Base-by-base conservation (phyloP, 2,329 filamentous ascomycete genomes). In the Apiospora phragmitis region DNA sequence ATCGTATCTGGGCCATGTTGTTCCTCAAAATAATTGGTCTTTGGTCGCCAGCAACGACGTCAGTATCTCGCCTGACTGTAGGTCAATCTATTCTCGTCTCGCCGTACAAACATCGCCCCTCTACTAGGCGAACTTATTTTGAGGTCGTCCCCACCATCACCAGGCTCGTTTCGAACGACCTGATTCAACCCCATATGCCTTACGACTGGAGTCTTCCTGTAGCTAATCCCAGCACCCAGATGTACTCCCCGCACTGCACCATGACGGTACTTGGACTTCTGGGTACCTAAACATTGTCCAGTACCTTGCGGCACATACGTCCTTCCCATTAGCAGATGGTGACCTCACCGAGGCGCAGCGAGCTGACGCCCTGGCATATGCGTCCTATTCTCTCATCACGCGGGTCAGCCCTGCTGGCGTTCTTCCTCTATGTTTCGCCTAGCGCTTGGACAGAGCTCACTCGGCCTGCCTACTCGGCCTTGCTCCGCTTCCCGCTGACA, bases 391-490 rank as follows among this genome's bases (percentile, higher is more conserved):
- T 98, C 75, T 86, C 91, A 79, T 88, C 91, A 35, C 90, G 92
- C 71, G 93, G 92, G n/a, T 90, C 91, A 67, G 90, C 92, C 42
- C 88, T 98, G 72, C 81, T 98, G 76, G 93, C 97, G 76, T 90
- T 98, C 70, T 95, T 91, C 68, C 91, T 98, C 75, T 98, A 97
- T 81, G 92, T 96, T 73, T 96, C 94, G 42, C 93, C 92, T 70
- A 90, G 94, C 73, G 98, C 98, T 84, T 99, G 96, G 88, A 86
- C 90, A 70, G 85, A 87, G 59, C 84, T 88, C 67, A 97, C 94
- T 4, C 90, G 94, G 21, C 93, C 94, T 2, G 92, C 94, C 47
- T 97, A 94, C 83, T 94, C 91, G 74, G 84, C 85, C 7, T 88
- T 98, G 70, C 89, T 98, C 49, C 89, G 92, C 51, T 97, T 96